A percentile compares a stretch with the other conserved stretches of the same genome.
Evolutionary conservation across 2,329 filamentous ascomycete genomes (phyloP).

Genomic region (Sporothrix dimorphospora): DNA sequence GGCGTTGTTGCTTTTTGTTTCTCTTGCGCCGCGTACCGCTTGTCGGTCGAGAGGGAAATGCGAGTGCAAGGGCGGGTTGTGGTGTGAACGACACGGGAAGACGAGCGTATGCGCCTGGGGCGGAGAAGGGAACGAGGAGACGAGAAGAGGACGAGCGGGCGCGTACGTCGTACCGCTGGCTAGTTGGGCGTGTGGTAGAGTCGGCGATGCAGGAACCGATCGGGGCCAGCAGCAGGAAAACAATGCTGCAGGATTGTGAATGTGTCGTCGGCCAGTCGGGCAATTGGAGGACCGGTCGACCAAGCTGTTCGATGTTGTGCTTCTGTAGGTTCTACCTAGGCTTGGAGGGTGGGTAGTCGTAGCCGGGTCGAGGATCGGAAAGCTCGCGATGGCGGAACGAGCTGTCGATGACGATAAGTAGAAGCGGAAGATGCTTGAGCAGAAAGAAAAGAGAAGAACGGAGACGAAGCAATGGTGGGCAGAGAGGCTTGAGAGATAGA

Average conservation of each 20-base stretch:
- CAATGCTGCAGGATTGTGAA: neutral
- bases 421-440: too few relatives aligned
- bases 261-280: neutral
- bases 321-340: neutral
- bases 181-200: neutral
- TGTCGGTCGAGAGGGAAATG: neutral
- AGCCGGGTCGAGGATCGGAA: neutral
- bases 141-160: neutral
- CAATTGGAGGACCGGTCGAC: neutral
- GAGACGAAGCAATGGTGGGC: neutral
- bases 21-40: neutral
- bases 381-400: neutral
- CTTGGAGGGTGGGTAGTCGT: neutral
- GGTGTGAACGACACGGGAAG: constrained; percentile 13
- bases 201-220: constrained; percentile 9
- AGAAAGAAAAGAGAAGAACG: neutral
- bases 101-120: neutral
- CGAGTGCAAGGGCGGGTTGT: neutral
- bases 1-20: neutral
- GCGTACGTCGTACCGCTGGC: neutral
- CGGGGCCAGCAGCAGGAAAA: neutral
- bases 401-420: neutral
- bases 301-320: neutral
- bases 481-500: neutral
- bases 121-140: neutral